These are phyloP conservation scores for Sporothrix dimorphospora DNA, from an alignment of 2,329 filamentous ascomycete species.

Conservation along the genomic window DNA sequence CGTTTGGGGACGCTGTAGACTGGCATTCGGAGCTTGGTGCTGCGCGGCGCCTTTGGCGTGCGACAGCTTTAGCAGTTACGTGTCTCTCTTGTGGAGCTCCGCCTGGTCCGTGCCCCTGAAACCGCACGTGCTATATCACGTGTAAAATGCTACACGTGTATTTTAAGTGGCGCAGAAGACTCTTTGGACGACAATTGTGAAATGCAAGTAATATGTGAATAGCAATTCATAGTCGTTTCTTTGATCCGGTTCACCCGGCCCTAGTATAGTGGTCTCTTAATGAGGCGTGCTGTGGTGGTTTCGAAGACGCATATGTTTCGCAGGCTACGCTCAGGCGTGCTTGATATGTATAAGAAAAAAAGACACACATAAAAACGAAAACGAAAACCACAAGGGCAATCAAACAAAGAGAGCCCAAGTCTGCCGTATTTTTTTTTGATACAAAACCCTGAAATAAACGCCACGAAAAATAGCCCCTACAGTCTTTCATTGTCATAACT, in stretches of 20 bases:
- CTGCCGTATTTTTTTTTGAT: neutral
- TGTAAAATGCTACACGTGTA: constrained; percentile 2
- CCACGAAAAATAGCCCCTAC: neutral
- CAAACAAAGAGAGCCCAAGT: neutral
- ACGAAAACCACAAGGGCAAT: neutral
- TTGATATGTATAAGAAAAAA: neutral
- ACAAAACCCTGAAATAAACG: neutral
- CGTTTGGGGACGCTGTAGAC: constrained; percentile 3
- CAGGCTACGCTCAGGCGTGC: neutral
- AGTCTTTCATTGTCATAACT: constrained; percentile 32
- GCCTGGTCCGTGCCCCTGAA: constrained; percentile 21
- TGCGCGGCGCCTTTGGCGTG: constrained; percentile 23
- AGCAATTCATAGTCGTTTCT: too few relatives aligned
- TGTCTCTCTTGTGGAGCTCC: constrained; percentile 32
- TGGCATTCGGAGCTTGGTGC: constrained; percentile 17
- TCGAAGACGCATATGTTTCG: neutral
- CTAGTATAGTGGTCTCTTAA: neutral
- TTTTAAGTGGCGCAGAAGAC: too few relatives aligned
- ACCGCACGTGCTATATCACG: constrained; percentile 22
- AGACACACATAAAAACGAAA: neutral
- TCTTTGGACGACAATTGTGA: neutral
- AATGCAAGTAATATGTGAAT: too few relatives aligned
- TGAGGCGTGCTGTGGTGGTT: neutral
- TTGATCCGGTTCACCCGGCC: neutral
- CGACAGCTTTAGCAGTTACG: constrained; percentile 32